These are phyloP conservation scores for Pseudozyma hubeiensis DNA, from an alignment of 1,284 basidiomycete genomes.

Conservation along the genomic window DNA sequence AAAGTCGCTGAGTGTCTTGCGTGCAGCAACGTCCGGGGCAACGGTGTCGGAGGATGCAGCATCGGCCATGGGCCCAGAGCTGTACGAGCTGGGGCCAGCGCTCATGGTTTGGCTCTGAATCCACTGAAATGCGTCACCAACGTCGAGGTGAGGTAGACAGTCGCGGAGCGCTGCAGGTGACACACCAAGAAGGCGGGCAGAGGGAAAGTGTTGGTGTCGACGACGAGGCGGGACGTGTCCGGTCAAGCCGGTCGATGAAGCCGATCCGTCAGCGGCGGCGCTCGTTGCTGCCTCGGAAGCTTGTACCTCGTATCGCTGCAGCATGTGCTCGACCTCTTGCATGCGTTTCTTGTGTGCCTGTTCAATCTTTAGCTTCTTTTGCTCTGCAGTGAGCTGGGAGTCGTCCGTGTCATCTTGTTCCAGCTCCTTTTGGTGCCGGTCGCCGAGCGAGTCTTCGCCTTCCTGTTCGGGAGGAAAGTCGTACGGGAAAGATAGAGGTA, in stretches of 20 bases:
- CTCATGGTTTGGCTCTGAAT: slow-evolving; percentile 72
- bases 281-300: slow-evolving; percentile 16
- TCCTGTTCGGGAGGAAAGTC: slow-evolving; percentile 72
- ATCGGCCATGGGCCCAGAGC: slow-evolving; percentile 61
- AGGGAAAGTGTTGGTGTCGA: slow-evolving; percentile 52
- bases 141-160: slow-evolving; percentile 84
- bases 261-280: slow-evolving; percentile 1
- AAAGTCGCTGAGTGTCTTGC: slow-evolving; percentile 52
- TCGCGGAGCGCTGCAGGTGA: slow-evolving; percentile 78
- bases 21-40: slow-evolving; percentile 26
- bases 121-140: slow-evolving; percentile 81
- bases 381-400: slow-evolving; percentile 32
- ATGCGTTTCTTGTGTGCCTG: slow-evolving; percentile 49
- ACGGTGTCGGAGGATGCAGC: slow-evolving; percentile 8
- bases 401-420: slow-evolving; percentile 26
- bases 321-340: slow-evolving; percentile 55
- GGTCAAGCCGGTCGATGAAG: slow-evolving; percentile 13
- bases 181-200: slow-evolving; percentile 73
- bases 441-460: slow-evolving; percentile 41
- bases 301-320: slow-evolving; percentile 56
- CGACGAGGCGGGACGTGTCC: slow-evolving; percentile 46
- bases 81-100: slow-evolving; percentile 61
- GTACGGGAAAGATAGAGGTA: slow-evolving; percentile 87
- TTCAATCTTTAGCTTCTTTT: slow-evolving; percentile 35
- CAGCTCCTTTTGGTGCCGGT: slow-evolving; percentile 39